Conservation (phyloP, 805 yeast species). For the Candida argentea region DNA sequence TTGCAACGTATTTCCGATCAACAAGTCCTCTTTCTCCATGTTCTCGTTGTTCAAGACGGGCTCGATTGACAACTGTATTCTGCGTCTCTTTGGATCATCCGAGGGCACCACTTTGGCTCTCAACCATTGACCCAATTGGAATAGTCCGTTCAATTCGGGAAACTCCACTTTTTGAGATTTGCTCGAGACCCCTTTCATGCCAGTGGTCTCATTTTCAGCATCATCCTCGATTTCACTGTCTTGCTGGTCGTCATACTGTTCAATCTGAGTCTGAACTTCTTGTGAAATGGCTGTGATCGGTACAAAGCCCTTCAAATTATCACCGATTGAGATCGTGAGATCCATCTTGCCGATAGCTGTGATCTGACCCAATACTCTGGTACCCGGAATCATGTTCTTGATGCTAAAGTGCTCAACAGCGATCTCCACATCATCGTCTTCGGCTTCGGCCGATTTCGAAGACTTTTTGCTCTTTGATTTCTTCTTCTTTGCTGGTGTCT, state of each 20-base stretch:
- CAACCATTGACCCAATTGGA: constrained; percentile 75
- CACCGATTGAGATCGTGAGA: constrained; percentile 64
- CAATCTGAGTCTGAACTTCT: constrained; percentile 47
- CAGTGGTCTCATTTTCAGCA: constrained; percentile 23
- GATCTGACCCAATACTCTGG: constrained; percentile 71
- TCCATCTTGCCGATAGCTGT: constrained; percentile 50
- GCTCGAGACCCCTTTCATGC: constrained; percentile 12
- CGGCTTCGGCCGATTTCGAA: constrained; percentile 7
- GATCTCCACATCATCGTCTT: constrained; percentile 20
- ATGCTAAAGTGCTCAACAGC: constrained; percentile 54
- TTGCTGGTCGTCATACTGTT: constrained; percentile 33
- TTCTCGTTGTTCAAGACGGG: constrained; percentile 60
- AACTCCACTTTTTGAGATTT: constrained; percentile 25
- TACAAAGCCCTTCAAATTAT: constrained; percentile 68
- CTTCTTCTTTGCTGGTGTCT: constrained; percentile 15
- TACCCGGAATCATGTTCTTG: constrained; percentile 59
- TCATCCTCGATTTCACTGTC: constrained; percentile 31
- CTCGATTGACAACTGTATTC: constrained; percentile 62
- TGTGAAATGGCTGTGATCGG: constrained; percentile 66
- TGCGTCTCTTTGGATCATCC: constrained; percentile 40
- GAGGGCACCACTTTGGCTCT: constrained; percentile 64
- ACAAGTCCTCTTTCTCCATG: constrained; percentile 56
- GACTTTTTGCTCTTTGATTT: constrained; percentile 13
- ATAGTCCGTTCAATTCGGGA: constrained; percentile 47
- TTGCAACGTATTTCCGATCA: constrained; percentile 57